Evolutionary conservation across 768 basidiomycete genomes (phyloP).

Genomic region (Rhodotorula paludigena): DNA sequence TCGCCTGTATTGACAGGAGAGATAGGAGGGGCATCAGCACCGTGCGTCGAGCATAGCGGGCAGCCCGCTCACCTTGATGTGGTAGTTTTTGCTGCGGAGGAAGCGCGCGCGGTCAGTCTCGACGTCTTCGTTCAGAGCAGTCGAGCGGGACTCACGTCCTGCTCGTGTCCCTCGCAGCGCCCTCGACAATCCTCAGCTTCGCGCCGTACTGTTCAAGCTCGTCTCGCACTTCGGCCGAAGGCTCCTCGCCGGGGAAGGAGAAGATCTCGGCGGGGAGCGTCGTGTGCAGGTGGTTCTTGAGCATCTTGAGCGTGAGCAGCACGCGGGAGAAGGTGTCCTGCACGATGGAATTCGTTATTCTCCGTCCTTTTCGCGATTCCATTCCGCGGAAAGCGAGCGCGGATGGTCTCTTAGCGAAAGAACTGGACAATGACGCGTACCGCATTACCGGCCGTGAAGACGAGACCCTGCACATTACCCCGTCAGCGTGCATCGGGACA

Average conservation of each 20-base stretch:
- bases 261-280: constrained; percentile 44
- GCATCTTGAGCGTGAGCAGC: constrained; percentile 37
- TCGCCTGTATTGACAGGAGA: constrained; percentile 40
- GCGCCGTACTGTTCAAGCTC: constrained; percentile 46
- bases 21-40: not conserved
- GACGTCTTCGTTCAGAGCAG: not conserved
- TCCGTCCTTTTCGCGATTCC: no score
- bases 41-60: no score
- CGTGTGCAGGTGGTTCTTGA: constrained; percentile 37
- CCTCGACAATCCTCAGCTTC: constrained; percentile 41
- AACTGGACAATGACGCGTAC: no score
- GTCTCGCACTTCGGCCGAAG: constrained; percentile 32
- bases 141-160: constrained; percentile 33
- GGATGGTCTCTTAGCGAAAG: not conserved
- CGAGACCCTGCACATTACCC: constrained; percentile 5
- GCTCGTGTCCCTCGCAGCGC: constrained; percentile 1
- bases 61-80: constrained; percentile 23
- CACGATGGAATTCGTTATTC: no score
- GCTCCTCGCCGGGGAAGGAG: constrained; percentile 49
- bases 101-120: not conserved
- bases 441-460: constrained; percentile 50
- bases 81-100: constrained; percentile 30
- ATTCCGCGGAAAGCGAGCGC: not conserved
- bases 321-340: constrained; percentile 43
- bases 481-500: no score